Evolutionary conservation across 371 early-diverging fungal species (phyloP).

Genomic region (Blakeslea trispora): DNA sequence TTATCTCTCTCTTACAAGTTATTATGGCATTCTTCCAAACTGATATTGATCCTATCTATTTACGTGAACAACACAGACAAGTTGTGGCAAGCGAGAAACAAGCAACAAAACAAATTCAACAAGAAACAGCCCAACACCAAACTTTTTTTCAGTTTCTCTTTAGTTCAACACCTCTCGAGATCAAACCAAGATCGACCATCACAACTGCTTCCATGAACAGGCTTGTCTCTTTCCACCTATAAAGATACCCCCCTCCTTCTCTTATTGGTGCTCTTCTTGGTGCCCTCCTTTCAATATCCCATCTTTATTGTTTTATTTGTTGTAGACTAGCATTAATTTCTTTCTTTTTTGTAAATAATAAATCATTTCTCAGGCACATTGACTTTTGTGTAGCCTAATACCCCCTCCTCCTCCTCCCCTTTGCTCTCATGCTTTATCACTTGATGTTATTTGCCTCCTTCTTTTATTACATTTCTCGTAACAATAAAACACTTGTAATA

Average conservation of each 20-base stretch:
- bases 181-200: background rate
- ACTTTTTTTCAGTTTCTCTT: background rate
- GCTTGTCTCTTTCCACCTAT: background rate
- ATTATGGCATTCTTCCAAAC: background rate
- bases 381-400: no score
- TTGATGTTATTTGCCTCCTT: no score
- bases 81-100: background rate
- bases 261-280: no score
- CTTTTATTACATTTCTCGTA: no score
- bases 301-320: no score
- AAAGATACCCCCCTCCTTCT: background rate
- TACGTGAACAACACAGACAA: background rate
- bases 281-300: no score
- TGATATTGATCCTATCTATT: conserved; percentile 1
- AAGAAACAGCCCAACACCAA: background rate
- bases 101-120: background rate
- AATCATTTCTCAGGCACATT: no score
- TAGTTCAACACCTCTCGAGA: background rate
- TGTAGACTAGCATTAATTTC: no score
- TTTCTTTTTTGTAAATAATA: no score
- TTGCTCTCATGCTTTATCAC: no score
- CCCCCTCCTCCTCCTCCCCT: no score
- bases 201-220: background rate
- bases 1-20: background rate
- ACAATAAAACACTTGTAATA: no score